Conservation (phyloP, 148 eudicot species). For the Mesembryanthemum crystallinum region DNA sequence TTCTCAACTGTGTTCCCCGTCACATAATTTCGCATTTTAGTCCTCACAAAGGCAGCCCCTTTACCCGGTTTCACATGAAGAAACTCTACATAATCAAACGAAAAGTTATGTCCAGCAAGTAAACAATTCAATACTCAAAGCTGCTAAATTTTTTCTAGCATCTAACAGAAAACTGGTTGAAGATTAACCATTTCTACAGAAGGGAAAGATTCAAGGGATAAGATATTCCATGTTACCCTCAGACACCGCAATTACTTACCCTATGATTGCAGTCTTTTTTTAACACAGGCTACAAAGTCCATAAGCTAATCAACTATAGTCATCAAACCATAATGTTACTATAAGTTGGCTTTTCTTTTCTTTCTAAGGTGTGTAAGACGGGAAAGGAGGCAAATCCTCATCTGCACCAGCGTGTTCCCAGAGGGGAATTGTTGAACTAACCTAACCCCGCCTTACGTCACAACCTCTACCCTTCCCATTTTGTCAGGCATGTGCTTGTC, state of each 20-base stretch:
- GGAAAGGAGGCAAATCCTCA: not conserved
- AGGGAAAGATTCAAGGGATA: conserved; percentile 10
- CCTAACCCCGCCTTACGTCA: not conserved
- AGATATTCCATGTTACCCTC: not conserved
- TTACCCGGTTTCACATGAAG: conserved; percentile 99
- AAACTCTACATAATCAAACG: conserved; percentile 49
- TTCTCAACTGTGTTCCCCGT: conserved; percentile 93
- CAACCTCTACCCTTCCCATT: not conserved
- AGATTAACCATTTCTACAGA: not conserved
- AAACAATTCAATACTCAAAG: not conserved
- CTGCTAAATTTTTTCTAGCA: not conserved
- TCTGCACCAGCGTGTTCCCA: not conserved
- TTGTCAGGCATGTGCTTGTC: not conserved
- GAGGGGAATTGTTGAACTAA: not conserved
- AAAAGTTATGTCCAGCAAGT: conserved; percentile 5
- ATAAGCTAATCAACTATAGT: not conserved
- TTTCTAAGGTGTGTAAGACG: not conserved
- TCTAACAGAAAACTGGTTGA: not conserved
- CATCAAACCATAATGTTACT: not conserved
- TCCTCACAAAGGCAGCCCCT: conserved; percentile 99
- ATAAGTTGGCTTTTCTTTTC: not conserved
- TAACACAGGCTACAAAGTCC: not conserved
- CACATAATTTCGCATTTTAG: conserved; percentile 74
- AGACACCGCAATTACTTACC: not conserved
- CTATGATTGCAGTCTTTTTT: not conserved